These are phyloP conservation scores for Fusarium torreyae DNA, from an alignment of 2,329 filamentous ascomycete species.

Conservation along the genomic window DNA sequence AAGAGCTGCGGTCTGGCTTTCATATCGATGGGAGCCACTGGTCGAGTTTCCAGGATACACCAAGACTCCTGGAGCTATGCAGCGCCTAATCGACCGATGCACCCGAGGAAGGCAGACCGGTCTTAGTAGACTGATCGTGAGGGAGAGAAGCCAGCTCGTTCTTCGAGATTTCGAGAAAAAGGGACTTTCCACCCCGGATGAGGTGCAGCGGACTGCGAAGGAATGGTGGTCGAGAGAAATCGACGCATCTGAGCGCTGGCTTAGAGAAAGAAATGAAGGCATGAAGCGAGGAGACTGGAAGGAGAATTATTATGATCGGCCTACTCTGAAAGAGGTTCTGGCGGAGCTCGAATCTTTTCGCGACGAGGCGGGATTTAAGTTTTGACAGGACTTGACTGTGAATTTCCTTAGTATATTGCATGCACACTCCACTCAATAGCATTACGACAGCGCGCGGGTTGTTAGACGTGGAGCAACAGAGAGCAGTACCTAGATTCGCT, in stretches of 20 bases:
- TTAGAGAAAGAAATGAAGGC: conserved; percentile 58
- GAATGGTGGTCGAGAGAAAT: conserved; percentile 67
- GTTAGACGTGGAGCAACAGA: conserved; percentile 8
- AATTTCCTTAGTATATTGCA: conserved; percentile 5
- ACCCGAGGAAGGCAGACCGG: conserved; percentile 64
- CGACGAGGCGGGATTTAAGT: conserved; percentile 36
- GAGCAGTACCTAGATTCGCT: background rate
- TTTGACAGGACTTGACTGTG: conserved; percentile 23
- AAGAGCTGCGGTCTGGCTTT: conserved; percentile 70
- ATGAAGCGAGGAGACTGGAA: conserved; percentile 62
- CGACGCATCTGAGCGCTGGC: conserved; percentile 63
- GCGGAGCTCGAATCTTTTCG: conserved; percentile 51
- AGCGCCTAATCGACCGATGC: conserved; percentile 66
- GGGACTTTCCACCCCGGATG: conserved; percentile 54
- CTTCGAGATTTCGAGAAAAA: conserved; percentile 55
- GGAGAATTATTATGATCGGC: conserved; percentile 66
- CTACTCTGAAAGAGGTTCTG: conserved; percentile 62
- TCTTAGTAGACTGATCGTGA: conserved; percentile 62
- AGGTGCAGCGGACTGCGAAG: conserved; percentile 57
- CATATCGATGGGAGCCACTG: conserved; percentile 69
- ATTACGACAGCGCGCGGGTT: conserved; percentile 7
- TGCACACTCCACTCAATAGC: conserved; percentile 12
- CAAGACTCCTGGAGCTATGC: conserved; percentile 62
- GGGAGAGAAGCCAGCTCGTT: conserved; percentile 63
- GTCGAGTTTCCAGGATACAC: conserved; percentile 70